Evolutionary conservation across 2,329 filamentous ascomycete species (phyloP).

Genomic region (Coniella lustricola): DNA sequence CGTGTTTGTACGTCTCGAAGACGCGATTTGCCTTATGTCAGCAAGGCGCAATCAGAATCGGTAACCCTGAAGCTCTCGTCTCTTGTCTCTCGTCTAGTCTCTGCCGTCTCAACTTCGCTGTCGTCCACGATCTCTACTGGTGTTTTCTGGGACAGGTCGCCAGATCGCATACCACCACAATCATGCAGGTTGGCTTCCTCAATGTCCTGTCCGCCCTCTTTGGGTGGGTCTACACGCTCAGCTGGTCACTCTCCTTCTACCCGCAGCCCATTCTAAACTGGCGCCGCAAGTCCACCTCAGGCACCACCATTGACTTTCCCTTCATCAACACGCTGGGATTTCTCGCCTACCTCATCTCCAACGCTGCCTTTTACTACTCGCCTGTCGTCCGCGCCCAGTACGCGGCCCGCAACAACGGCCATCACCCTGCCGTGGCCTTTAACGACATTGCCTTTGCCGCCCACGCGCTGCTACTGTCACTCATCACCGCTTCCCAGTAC

Average conservation of each 20-base stretch:
- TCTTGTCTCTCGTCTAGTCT: no score
- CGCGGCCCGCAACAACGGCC: slow-evolving; percentile 66
- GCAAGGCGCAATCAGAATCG: no score
- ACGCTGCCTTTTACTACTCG: slow-evolving; percentile 69
- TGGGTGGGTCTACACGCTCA: slow-evolving; percentile 69
- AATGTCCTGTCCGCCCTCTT: slow-evolving; percentile 49
- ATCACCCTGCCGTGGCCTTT: slow-evolving; percentile 75
- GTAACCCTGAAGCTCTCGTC: no score
- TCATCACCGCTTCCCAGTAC: slow-evolving; percentile 69
- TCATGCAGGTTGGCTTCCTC: slow-evolving; percentile 30
- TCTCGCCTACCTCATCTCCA: slow-evolving; percentile 68
- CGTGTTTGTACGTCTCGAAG: no score
- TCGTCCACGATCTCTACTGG: no score
- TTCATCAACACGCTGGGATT: slow-evolving; percentile 67
- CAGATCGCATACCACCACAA: no score
- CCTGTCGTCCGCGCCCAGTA: slow-evolving; percentile 74
- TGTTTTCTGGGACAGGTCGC: no score
- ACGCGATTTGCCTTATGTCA: not conserved
- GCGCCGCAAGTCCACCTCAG: slow-evolving; percentile 67
- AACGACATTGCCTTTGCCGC: slow-evolving; percentile 87
- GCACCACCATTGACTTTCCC: slow-evolving; percentile 84
- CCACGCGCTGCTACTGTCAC: slow-evolving; percentile 68
- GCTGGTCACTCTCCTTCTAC: slow-evolving; percentile 88
- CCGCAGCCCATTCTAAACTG: slow-evolving; percentile 81
- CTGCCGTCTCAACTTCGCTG: no score